Evolutionary conservation across 1,284 basidiomycete genomes (phyloP), one percentile per base, ranked within the genome.

Genomic region (Trametes versicolor): DNA sequence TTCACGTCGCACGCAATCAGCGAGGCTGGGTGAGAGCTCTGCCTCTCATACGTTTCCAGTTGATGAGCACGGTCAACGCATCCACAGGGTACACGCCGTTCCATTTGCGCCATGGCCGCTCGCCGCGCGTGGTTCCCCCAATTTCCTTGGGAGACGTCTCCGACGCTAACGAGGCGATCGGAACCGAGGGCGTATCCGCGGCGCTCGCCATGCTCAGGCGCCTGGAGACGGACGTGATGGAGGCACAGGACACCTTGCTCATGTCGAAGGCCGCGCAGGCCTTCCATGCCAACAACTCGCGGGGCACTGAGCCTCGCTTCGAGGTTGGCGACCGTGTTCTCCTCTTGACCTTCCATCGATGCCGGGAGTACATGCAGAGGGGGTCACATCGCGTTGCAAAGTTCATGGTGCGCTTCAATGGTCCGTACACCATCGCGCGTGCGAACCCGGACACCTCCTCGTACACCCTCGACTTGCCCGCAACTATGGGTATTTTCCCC

Each of bases 201-300:
- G 39, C 39, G 8, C 15, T 41, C 8, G 39, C 12, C 4, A 17
- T 17, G 4, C 39, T 41, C 12, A 9, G 39, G 8, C 39, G 39
- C 8, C 15, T 41, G 6, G 39, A 68, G 3, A 25, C 58, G 0
- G 56, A 70, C 36, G 62, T 77, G 0, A 7, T 57, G 0, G 73
- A 71, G 34, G 66, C 66, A 0, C 62, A 62, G 12, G 71, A 74
- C 60, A 68, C 62, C 37, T 53, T 72, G 0, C 41, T 68, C 1
- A 17, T 50, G 2, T 49, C 72, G 3, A 71, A 71, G 27, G 64
- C 69, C 27, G 37, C 17, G 65, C 74, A 58, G 68, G 64, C 36
- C 0, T n/a, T 19, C 1, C 15, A 15, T 12, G 48, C 48, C 7
- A 50, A 50, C 29, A 2, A 3, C 10, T 4, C 2, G 2, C 48